A percentile compares a stretch with the other conserved stretches of the same genome.
Evolutionary conservation across 2,329 filamentous ascomycete genomes (phyloP).

Genomic region (Dactylellina leptospora): DNA sequence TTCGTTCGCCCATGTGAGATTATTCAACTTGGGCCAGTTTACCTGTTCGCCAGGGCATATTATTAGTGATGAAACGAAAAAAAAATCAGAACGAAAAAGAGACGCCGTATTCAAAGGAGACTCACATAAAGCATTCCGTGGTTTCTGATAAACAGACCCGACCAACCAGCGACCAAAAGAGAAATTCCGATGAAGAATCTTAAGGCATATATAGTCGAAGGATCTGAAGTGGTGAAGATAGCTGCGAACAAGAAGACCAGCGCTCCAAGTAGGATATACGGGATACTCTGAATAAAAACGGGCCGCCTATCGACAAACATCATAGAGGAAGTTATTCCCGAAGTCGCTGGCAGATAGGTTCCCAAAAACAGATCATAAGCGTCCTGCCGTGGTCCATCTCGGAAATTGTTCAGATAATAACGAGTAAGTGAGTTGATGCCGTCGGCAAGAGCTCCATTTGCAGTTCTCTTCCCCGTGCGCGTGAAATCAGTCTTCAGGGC

Average conservation of each 20-base stretch:
- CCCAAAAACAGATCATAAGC: conserved; percentile 94
- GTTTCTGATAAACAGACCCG: conserved; percentile 76
- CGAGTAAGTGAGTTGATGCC: conserved; percentile 85
- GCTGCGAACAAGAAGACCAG: conserved; percentile 55
- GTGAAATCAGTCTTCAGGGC: conserved; percentile 99
- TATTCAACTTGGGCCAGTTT: conserved; percentile 97
- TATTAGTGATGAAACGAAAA: too few species aligned
- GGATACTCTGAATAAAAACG: conserved; percentile 87
- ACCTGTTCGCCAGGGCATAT: conserved; percentile 77
- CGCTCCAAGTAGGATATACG: conserved; percentile 74
- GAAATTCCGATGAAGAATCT: conserved; percentile 84
- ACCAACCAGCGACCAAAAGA: conserved; percentile 74
- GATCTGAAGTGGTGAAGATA: conserved; percentile 54
- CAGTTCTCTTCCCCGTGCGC: conserved; percentile 88
- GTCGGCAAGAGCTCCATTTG: conserved; percentile 83
- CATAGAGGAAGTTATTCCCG: conserved; percentile 74
- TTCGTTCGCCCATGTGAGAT: conserved; percentile 83
- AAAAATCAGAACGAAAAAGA: too few species aligned
- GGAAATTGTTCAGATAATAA: conserved; percentile 93
- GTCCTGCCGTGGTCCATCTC: conserved; percentile 92
- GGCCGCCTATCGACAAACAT: conserved; percentile 87
- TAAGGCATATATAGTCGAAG: conserved; percentile 78
- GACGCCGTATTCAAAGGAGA: conserved; percentile 56
- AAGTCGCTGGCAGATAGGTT: conserved; percentile 77
- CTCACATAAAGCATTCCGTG: conserved; percentile 95